phyloP scores from a whole-genome alignment of 2,329 filamentous ascomycete genomes.

The Aspergillus tubingensis region DNA sequence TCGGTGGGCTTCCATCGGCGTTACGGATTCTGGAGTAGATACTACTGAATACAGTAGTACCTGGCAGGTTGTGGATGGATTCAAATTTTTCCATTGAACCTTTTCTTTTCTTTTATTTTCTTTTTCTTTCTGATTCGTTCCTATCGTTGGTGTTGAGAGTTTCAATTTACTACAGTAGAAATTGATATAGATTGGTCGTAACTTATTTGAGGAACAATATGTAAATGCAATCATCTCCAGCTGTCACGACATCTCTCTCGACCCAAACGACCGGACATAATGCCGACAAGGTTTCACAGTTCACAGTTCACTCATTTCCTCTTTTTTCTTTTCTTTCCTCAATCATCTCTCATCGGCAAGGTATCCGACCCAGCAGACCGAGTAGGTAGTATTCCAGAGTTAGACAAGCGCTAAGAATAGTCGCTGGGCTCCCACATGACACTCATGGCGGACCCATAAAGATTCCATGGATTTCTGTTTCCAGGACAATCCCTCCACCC shows the following conservation, averaged over 20 bases:
- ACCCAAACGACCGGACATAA: neutral
- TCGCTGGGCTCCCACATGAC: slow-evolving; percentile 20
- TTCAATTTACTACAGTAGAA: too few relatives aligned
- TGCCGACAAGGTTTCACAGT: neutral
- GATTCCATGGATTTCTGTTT: slow-evolving; percentile 19
- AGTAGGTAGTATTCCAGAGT: slow-evolving; percentile 1
- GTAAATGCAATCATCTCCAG: neutral
- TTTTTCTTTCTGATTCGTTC: too few relatives aligned
- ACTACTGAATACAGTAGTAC: neutral
- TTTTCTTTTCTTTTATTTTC: neutral
- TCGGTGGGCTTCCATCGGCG: neutral
- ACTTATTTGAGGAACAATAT: neutral
- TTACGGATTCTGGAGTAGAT: neutral
- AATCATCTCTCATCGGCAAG: slow-evolving; percentile 11
- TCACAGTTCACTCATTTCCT: too few relatives aligned
- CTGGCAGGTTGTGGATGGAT: neutral
- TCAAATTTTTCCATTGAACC: neutral
- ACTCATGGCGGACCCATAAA: slow-evolving; percentile 18
- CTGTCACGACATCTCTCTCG: neutral
- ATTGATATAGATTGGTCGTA: too few relatives aligned
- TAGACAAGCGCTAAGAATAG: slow-evolving; percentile 17
- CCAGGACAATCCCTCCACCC: slow-evolving; percentile 9
- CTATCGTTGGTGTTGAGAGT: too few relatives aligned
- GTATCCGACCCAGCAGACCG: slow-evolving; percentile 10
- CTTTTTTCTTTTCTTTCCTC: too few relatives aligned